Evolutionary conservation across 2,329 filamentous ascomycete genomes (phyloP).

Genomic region (Cladosporium cucumerinum): DNA sequence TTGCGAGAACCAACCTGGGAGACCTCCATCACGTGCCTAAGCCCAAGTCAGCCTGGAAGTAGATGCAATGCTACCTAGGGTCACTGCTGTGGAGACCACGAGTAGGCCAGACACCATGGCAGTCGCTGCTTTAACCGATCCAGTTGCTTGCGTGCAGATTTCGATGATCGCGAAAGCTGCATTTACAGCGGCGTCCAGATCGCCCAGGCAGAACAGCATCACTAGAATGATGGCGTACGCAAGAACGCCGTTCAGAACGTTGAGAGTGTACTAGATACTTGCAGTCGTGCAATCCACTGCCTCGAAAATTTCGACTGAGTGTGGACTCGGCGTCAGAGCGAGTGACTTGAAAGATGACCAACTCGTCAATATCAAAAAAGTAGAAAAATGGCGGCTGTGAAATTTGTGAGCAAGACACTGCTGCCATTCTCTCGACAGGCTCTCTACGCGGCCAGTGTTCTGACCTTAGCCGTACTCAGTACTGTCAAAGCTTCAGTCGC

Average conservation of each 20-base stretch:
- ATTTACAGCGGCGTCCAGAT: slow-evolving; percentile 21
- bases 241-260: slow-evolving; percentile 23
- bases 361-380: no score
- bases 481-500: no score
- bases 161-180: slow-evolving; percentile 24
- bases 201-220: slow-evolving; percentile 24
- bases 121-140: slow-evolving; percentile 21
- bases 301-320: no score
- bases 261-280: no score
- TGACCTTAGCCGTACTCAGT: no score
- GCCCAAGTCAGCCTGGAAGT: slow-evolving; percentile 27
- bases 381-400: no score
- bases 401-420: no score
- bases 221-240: slow-evolving; percentile 25
- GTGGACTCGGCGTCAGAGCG: no score
- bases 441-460: no score
- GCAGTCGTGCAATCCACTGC: no score
- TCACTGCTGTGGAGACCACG: slow-evolving; percentile 25
- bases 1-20: slow-evolving; percentile 26
- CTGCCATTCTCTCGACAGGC: no score
- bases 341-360: no score
- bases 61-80: slow-evolving; percentile 21
- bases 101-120: slow-evolving; percentile 23
- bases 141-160: slow-evolving; percentile 24
- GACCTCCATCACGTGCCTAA: slow-evolving; percentile 28